phyloP scores from a whole-genome alignment of 2,329 filamentous ascomycete genomes.

The Arthrobotrys sphaeroides region DNA sequence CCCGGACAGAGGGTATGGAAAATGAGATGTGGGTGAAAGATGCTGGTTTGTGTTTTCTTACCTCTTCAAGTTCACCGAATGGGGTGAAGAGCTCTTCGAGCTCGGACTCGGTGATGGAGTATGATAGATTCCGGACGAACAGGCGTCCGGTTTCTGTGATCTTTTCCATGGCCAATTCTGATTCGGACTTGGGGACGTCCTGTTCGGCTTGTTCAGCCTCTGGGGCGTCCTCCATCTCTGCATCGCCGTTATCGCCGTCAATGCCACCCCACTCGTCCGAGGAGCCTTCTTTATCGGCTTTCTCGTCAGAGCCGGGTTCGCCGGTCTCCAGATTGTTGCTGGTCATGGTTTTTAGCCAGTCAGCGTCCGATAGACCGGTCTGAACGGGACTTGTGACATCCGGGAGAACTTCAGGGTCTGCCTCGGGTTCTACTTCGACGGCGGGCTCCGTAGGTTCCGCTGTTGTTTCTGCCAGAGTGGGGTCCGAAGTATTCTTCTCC shows the following conservation, averaged over 20 bases:
- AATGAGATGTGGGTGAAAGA: not conserved
- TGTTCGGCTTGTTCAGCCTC: slow-evolving; percentile 56
- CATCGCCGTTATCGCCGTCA: slow-evolving; percentile 55
- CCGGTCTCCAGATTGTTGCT: slow-evolving; percentile 81
- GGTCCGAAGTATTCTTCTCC: slow-evolving; percentile 57
- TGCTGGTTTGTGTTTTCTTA: slow-evolving; percentile 68
- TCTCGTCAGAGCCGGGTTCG: not conserved
- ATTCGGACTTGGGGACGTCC: slow-evolving; percentile 59
- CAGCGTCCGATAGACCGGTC: slow-evolving; percentile 68
- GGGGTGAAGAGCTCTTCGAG: slow-evolving; percentile 75
- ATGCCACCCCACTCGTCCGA: slow-evolving; percentile 48
- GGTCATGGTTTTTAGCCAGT: slow-evolving; percentile 91
- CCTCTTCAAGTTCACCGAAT: slow-evolving; percentile 85
- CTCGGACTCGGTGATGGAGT: slow-evolving; percentile 79
- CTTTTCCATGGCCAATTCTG: slow-evolving; percentile 66
- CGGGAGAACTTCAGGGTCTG: slow-evolving; percentile 32
- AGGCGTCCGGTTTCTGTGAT: slow-evolving; percentile 79
- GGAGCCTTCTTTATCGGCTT: slow-evolving; percentile 44
- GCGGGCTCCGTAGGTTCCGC: slow-evolving; percentile 18
- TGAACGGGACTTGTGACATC: slow-evolving; percentile 20
- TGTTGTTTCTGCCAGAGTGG: slow-evolving; percentile 37
- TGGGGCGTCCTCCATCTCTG: slow-evolving; percentile 51
- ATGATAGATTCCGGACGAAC: slow-evolving; percentile 89
- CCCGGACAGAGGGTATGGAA: slow-evolving; percentile 44
- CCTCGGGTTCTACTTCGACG: not conserved